Conservation (phyloP, 1,284 basidiomycete species). For the Pascua sp. region DNA sequence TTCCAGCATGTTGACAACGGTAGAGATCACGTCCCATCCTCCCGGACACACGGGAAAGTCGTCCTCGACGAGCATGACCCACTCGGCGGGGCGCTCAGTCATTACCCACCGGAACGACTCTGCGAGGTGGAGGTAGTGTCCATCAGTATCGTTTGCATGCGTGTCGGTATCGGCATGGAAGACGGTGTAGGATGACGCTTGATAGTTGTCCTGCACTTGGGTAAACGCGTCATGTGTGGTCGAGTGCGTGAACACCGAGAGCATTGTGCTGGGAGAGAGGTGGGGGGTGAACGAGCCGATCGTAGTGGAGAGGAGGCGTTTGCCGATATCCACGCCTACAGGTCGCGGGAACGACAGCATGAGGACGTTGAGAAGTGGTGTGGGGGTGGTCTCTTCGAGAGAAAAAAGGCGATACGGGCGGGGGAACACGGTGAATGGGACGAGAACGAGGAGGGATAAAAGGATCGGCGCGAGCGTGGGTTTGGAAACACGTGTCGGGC, state of each 20-base stretch:
- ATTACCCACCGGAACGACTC: slow-evolving; percentile 13
- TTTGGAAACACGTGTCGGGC: no score
- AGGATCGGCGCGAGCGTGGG: neutral
- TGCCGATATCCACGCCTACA: neutral
- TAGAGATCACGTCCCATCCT: slow-evolving; percentile 13
- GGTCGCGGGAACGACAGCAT: slow-evolving; percentile 17
- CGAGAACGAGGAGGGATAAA: neutral
- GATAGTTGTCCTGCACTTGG: neutral
- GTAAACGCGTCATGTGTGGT: slow-evolving; percentile 1
- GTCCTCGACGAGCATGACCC: slow-evolving; percentile 21
- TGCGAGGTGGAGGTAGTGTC: slow-evolving; percentile 14
- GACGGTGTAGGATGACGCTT: neutral
- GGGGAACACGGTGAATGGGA: neutral
- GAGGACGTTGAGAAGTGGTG: slow-evolving; percentile 6
- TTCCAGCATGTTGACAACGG: slow-evolving; percentile 13
- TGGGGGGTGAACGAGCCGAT: slow-evolving; percentile 7
- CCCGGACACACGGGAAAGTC: slow-evolving; percentile 19
- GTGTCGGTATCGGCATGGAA: slow-evolving; percentile 9
- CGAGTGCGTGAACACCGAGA: slow-evolving; percentile 13
- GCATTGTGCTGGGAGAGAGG: neutral
- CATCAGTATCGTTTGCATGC: slow-evolving; percentile 8
- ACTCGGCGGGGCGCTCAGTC: slow-evolving; percentile 3
- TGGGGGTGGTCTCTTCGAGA: neutral
- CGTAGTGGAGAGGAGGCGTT: slow-evolving; percentile 4
- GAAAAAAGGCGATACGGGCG: neutral